Evolutionary conservation across 1,139 yeast genomes (phyloP), one percentile per base, ranked within the genome.

Genomic region (Diutina neorugosa): DNA sequence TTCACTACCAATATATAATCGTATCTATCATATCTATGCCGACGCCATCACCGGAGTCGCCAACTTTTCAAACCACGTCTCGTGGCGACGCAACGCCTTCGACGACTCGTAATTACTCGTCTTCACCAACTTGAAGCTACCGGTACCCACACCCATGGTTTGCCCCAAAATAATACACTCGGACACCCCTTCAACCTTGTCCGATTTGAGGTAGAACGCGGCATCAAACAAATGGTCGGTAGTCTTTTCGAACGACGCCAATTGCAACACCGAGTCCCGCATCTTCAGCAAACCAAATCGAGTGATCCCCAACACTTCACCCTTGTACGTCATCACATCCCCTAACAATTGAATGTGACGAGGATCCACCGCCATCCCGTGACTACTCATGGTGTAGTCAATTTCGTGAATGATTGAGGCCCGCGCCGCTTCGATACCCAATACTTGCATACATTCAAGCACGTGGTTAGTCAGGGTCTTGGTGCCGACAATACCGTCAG

Each of bases 281-380:
- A 94, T 93, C 68, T 94, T 94, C 63, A 97, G 91, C 61, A 94
- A 77, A 60, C 99, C 99, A 63, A 94, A 94, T 70, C 99, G 80
- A 3, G 99, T 94, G 65, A 94, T 94, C 69, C 99, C 98, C 62
- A 94, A 77, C 7, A 94, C 96, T 66, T 94, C 98, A 56, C 99
- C 99, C 71, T 93, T 94, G 68, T 89, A 94, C 0, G 98, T 89
- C 99, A 94, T 94, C 55, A 94, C 98, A 67, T 94, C 99, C 58
- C 98, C 98, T 58, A 94, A 73, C 53, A 94, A 74, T 71, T 93
- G 98, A 66, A 94, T 90, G 70, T 94, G 99, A 76, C 99, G 96
- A 58, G 98, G 98, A 75, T 94, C 99, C 55, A 94, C 98, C 67
- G 96, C 88, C 98, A 94, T 94, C 69, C 98, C 98, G 76, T 94